phyloP scores from a whole-genome alignment of 2,329 filamentous ascomycete species.

The Verticillium tricorpus region DNA sequence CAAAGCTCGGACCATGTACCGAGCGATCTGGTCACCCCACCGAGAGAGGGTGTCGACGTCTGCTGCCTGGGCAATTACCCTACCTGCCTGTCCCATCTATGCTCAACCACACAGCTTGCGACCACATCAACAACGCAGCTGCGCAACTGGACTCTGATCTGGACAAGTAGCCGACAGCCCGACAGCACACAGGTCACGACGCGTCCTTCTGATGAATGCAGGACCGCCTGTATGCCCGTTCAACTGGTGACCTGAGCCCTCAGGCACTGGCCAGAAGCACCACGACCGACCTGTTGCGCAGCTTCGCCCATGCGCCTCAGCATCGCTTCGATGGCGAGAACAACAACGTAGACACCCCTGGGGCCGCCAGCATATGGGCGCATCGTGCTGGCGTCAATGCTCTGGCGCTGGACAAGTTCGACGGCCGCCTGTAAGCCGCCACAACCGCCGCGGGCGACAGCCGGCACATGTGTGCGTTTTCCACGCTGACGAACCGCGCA shows the following conservation, averaged over 20 bases:
- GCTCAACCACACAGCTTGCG: no score
- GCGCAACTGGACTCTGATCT: no score
- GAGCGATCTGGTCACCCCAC: no score
- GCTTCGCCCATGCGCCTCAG: slow-evolving; percentile 62
- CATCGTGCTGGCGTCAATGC: slow-evolving; percentile 77
- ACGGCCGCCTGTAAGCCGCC: slow-evolving; percentile 62
- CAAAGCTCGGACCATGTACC: background rate
- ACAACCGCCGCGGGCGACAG: background rate
- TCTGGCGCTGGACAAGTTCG: slow-evolving; percentile 75
- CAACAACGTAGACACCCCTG: background rate
- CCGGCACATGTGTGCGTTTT: background rate
- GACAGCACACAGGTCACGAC: background rate
- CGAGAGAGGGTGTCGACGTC: no score
- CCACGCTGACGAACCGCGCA: slow-evolving; percentile 23
- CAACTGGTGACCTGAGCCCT: slow-evolving; percentile 62
- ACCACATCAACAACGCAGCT: no score
- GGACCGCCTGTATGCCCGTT: slow-evolving; percentile 73
- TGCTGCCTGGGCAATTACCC: no score
- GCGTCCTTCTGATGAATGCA: slow-evolving; percentile 47
- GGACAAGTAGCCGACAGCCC: background rate
- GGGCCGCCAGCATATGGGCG: slow-evolving; percentile 43
- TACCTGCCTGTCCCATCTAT: background rate
- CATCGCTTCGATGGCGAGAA: slow-evolving; percentile 63
- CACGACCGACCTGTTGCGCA: slow-evolving; percentile 60
- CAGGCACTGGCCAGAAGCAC: slow-evolving; percentile 61